Conservation (phyloP, 2,329 filamentous ascomycete species). For the Fusarium sp. region DNA sequence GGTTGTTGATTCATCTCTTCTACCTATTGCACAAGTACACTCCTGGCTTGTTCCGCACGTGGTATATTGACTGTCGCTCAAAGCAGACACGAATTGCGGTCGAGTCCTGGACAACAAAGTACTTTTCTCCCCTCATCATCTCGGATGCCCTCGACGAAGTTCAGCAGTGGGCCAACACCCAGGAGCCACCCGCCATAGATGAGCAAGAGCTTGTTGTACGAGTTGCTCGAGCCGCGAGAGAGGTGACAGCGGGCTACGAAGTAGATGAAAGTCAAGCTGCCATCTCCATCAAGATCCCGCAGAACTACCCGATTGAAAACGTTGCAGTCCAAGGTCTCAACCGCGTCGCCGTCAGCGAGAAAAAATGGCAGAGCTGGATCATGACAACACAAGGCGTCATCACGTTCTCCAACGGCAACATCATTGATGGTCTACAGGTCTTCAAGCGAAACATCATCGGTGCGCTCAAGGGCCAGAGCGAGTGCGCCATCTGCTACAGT, state of each 20-base stretch:
- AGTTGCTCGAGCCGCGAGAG: conserved; percentile 73
- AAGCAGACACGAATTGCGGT: conserved; percentile 83
- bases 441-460: conserved; percentile 89
- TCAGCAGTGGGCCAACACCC: conserved; percentile 67
- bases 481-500: conserved; percentile 97
- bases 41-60: conserved; percentile 80
- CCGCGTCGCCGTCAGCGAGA: conserved; percentile 86
- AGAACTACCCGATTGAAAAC: conserved; percentile 81
- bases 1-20: conserved; percentile 85
- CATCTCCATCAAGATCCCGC: conserved; percentile 82
- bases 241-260: conserved; percentile 84
- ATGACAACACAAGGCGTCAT: conserved; percentile 90
- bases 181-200: conserved; percentile 59
- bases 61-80: conserved; percentile 84
- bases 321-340: conserved; percentile 80
- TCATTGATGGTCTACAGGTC: conserved; percentile 85
- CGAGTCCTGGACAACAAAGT: conserved; percentile 85
- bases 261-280: conserved; percentile 87
- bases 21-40: conserved; percentile 81
- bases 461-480: conserved; percentile 88
- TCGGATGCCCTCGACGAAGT: conserved; percentile 73
- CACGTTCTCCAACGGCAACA: conserved; percentile 87
- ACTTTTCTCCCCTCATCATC: conserved; percentile 78
- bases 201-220: conserved; percentile 72
- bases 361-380: conserved; percentile 93